Evolutionary conservation across 208 protist genomes (phyloP), one percentile per base, ranked within the genome.

Genomic region (Blechomonas ayalai): DNA sequence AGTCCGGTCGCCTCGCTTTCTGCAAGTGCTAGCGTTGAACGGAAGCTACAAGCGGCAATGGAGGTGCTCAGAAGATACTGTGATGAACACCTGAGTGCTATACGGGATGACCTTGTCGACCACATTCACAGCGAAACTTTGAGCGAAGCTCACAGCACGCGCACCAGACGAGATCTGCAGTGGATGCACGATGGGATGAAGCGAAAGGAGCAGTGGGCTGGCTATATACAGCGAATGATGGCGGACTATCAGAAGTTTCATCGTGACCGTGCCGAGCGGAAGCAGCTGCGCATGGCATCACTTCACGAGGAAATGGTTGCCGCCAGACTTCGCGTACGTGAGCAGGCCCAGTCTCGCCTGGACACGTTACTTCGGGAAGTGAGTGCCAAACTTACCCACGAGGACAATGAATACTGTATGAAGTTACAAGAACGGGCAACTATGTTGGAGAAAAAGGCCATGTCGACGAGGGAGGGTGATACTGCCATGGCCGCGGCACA

Each of bases 61-160:
- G 40, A 48, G 20, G 10, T 82, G 32, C 45, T 82, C 20, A 44
- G 56, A 8, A 55, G 51, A 15, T 78, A 82, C 46, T 59, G 63
- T 31, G 52, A 69, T 37, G 42, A 67, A 12, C 68, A 60, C 15
- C 44, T 81, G 9, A 19, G 27, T 15, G 48, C 50, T 31, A 29
- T 76, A 38, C 40, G 63, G 23, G 54, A 67, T 15, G 31, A 46
- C n/a, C 70, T 87, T 12, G 65, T 87, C 4, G 66, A 72, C 25
- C 65, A 69, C 41, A 49, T 87, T 32, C 78, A 82, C 60, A 33
- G 19, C 20, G 58, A 74, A 35, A 73, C 78, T 16, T 45, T 64
- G 4, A 54, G 63, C n/a, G 62, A 59, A 6, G 73, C 73, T 1
- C 62, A 75, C 42, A 44, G 55, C 15, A 54, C 73, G 22, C 68